These are phyloP conservation scores for Herpetomonas tarakana DNA, from an alignment of 208 protist species.

Conservation along the genomic window DNA sequence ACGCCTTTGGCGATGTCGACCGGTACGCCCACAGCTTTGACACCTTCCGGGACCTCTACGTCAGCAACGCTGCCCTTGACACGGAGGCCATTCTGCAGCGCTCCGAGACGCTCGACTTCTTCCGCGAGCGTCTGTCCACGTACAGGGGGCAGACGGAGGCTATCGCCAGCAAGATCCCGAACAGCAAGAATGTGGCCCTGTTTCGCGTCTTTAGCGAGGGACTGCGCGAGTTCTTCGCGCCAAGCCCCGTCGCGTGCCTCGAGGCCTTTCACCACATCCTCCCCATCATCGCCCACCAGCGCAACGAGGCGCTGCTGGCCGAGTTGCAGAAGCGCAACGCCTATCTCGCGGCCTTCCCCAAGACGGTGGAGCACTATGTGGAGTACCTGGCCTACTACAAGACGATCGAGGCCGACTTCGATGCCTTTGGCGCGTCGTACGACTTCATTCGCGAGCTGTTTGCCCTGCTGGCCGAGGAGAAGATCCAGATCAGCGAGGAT, in stretches of 20 bases:
- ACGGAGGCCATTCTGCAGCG: conserved; percentile 46
- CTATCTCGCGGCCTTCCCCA: conserved; percentile 77
- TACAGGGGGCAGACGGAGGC: conserved; percentile 88
- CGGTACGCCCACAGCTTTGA: conserved; percentile 82
- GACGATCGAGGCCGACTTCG: conserved; percentile 69
- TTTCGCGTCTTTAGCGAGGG: conserved; percentile 77
- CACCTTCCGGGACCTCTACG: conserved; percentile 85
- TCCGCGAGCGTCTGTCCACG: conserved; percentile 73
- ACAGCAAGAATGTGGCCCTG: conserved; percentile 83
- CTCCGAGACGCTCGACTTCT: conserved; percentile 81
- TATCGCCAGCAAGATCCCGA: conserved; percentile 86
- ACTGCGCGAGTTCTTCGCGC: conserved; percentile 89
- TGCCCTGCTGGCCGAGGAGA: conserved; percentile 83
- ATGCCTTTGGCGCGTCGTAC: conserved; percentile 74
- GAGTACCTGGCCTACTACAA: conserved; percentile 87
- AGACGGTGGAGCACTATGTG: conserved; percentile 93
- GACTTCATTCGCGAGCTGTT: conserved; percentile 92
- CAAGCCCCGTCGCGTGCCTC: conserved; percentile 88
- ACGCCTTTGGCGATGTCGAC: conserved; percentile 77
- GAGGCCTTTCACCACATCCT: conserved; percentile 86
- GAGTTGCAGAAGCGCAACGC: conserved; percentile 83
- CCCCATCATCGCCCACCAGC: conserved; percentile 83
- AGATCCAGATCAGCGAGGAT: conserved; percentile 81
- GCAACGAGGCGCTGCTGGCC: conserved; percentile 86
- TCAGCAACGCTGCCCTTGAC: conserved; percentile 79